Evolutionary conservation across 2,329 filamentous ascomycete genomes (phyloP), one percentile per base, ranked within the genome.

Genomic region (Neofusicoccum ribis): DNA sequence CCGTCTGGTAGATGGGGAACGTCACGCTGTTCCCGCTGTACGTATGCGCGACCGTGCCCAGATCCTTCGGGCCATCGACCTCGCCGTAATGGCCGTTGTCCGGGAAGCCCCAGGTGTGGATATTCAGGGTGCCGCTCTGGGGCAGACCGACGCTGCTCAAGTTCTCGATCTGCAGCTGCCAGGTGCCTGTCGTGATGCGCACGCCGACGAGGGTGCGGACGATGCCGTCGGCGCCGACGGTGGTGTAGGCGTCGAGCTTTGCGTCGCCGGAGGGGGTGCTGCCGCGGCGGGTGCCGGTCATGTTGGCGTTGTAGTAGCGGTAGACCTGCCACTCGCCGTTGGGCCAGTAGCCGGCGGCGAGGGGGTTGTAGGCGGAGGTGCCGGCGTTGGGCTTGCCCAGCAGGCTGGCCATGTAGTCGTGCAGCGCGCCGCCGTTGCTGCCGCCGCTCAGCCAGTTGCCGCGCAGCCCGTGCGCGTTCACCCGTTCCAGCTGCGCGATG

Each of bases 251-350:
- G 51, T 81, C 80, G 20, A 80, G 71, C 3, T 70, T 67, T 2
- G 70, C 67, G 63, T 81, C 79, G 4, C 68, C 66, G 0, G 78
- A 77, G 0, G 71, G 72, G 0, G 72, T 70, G 2, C 79, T 80
- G 0, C 71, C 72, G 5, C 79, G 73, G 15, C 80, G 76, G 14
- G 73, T 59, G 3, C 81, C 81, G 0, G 76, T 79, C 80, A 83
- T 82, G 49, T 78, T 78, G 3, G 72, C 68, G 50, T 77, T 73
- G 69, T 83, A 84, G 71, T 82, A 83, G 62, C 80, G 79, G 69
- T 84, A 84, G 9, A 83, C 75, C 61, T 82, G 79, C 71, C 74
- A 83, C 27, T 81, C 79, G 1, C 78, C 77, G 41, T 74, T 78
- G 1, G 79, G 73, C 47, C 68, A 77, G 68, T 82, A 83, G 0